Percentiles rank a stretch among this genome's conserved stretches.
These are phyloP conservation scores for Phlegmacium glaucopus DNA, from an alignment of 768 basidiomycete genomes.

Conservation along the genomic window DNA sequence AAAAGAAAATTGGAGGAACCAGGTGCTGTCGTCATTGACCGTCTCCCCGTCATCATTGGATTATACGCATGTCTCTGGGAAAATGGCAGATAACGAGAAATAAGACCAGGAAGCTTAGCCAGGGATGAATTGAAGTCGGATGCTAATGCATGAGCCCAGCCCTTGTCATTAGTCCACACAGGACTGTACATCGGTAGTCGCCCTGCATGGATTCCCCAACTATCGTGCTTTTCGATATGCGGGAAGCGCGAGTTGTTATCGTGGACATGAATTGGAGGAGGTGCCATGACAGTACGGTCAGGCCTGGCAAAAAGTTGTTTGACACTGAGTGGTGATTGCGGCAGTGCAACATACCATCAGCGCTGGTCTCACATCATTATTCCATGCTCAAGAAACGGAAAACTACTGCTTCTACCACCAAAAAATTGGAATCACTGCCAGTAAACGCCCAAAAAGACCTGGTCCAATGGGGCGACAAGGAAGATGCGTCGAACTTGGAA, in stretches of 20 bases:
- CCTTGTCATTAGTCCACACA: conserved; percentile 29
- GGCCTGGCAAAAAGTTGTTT: too few relatives aligned
- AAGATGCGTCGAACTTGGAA: conserved; percentile 10
- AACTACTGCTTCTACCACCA: too few relatives aligned
- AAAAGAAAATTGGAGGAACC: conserved; percentile 48
- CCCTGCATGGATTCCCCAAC: conserved; percentile 24
- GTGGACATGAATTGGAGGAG: conserved; percentile 20
- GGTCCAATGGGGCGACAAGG: neutral
- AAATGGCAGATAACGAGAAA: conserved; percentile 22
- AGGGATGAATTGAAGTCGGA: conserved; percentile 20
- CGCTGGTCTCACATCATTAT: too few relatives aligned
- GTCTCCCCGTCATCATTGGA: conserved; percentile 21
- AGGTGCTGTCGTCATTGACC: conserved; percentile 28
- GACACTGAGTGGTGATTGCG: neutral
- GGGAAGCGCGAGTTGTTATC: conserved; percentile 21
- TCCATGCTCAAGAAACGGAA: too few relatives aligned
- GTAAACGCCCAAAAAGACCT: neutral
- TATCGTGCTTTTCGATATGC: conserved; percentile 19
- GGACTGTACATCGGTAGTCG: conserved; percentile 28
- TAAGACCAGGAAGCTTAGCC: conserved; percentile 21
- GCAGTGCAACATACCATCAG: conserved; percentile 5
- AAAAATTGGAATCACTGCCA: too few relatives aligned
- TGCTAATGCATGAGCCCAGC: conserved; percentile 25
- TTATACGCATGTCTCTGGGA: conserved; percentile 21
- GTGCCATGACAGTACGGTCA: conserved; percentile 18